Conservation (phyloP, 176 grass and related monocot genomes). For the Saccharum spontaneum region DNA sequence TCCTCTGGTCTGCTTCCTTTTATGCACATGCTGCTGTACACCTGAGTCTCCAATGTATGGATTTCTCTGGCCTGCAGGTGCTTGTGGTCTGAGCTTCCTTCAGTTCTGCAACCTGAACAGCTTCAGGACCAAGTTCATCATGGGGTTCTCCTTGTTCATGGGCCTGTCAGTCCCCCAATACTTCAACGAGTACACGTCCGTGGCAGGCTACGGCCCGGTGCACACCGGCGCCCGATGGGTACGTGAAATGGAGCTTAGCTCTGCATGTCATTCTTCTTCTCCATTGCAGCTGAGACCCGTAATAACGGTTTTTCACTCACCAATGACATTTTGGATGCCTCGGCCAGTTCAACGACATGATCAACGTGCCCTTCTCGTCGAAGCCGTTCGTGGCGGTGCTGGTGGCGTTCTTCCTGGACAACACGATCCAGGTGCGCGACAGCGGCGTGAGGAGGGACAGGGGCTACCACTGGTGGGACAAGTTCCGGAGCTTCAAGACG, state of each 20-base stretch:
- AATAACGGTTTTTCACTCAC: neutral
- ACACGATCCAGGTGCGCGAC: slow-evolving; percentile 46
- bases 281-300: neutral
- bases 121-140: slow-evolving; percentile 66
- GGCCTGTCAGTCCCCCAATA: slow-evolving; percentile 60
- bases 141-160: slow-evolving; percentile 66
- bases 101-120: slow-evolving; percentile 78
- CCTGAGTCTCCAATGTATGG: neutral
- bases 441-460: slow-evolving; percentile 41
- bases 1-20: neutral
- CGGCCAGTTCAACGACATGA: slow-evolving; percentile 57
- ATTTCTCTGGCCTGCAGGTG: slow-evolving; percentile 26
- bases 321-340: neutral
- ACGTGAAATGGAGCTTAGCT: neutral
- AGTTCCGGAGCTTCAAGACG: slow-evolving; percentile 50
- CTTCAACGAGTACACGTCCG: slow-evolving; percentile 55
- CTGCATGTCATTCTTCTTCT: neutral
- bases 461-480: slow-evolving; percentile 61
- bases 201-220: slow-evolving; percentile 44
- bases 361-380: slow-evolving; percentile 54
- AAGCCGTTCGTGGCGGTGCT: slow-evolving; percentile 44
- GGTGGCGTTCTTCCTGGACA: slow-evolving; percentile 62
- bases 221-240: slow-evolving; percentile 57
- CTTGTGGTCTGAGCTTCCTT: slow-evolving; percentile 54
- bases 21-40: neutral